Evolutionary conservation across 2,329 filamentous ascomycete species (phyloP).

Genomic region (Cordyceps pruinosa): DNA sequence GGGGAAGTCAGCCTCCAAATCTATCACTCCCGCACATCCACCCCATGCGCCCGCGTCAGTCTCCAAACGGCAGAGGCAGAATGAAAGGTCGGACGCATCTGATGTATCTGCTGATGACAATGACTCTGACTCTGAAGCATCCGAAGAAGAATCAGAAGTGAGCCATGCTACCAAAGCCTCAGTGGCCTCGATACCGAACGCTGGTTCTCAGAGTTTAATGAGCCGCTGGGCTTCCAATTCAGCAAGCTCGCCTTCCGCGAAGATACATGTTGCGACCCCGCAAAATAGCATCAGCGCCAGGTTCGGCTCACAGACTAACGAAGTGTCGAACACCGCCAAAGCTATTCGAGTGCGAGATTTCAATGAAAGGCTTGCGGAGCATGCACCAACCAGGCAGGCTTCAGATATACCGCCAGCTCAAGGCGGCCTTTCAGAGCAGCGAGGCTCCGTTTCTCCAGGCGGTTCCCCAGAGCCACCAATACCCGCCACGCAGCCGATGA

Average conservation of each 20-base stretch:
- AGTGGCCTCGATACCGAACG: background rate
- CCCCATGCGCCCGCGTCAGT: background rate
- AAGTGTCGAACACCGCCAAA: slow-evolving; percentile 13
- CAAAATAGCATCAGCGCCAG: slow-evolving; percentile 18
- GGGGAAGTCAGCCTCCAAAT: slow-evolving; percentile 40
- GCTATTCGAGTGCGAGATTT: slow-evolving; percentile 28
- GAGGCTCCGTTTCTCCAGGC: background rate
- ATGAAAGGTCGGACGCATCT: slow-evolving; percentile 9
- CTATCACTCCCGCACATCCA: background rate
- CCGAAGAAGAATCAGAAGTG: slow-evolving; percentile 12
- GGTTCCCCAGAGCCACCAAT: slow-evolving; percentile 16
- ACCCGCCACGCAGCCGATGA: slow-evolving; percentile 13
- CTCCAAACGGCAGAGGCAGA: slow-evolving; percentile 7
- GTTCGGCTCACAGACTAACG: background rate
- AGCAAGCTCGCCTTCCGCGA: background rate
- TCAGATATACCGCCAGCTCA: too few relatives aligned
- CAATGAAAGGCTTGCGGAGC: slow-evolving; percentile 28
- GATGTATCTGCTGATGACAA: slow-evolving; percentile 15
- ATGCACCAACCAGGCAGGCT: background rate
- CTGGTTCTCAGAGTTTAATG: slow-evolving; percentile 30
- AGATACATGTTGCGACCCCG: background rate
- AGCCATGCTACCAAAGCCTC: background rate
- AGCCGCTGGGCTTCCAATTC: slow-evolving; percentile 36
- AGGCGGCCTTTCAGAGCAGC: background rate
- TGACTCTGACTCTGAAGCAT: background rate